A percentile compares a stretch with the other conserved stretches of the same genome.
These are phyloP conservation scores for Fusarium nygamai DNA, from an alignment of 2,329 filamentous ascomycete genomes.

Conservation along the genomic window DNA sequence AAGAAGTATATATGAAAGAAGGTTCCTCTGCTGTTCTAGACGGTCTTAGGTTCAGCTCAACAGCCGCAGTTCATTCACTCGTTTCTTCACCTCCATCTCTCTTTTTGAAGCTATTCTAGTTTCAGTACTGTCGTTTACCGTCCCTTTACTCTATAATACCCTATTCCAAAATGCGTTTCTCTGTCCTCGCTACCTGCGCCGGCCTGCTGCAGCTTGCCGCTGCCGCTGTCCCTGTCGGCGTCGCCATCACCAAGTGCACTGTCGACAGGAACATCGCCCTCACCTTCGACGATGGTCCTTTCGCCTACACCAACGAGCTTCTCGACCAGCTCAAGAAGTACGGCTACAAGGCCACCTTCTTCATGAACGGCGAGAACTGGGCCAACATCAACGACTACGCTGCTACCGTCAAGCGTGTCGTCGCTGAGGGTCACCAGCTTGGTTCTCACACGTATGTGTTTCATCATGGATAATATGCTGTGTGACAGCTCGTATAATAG, in stretches of 20 bases:
- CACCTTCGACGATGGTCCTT: slow-evolving; percentile 26
- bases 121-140: slow-evolving; percentile 16
- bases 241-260: slow-evolving; percentile 18
- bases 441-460: slow-evolving; percentile 50
- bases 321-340: slow-evolving; percentile 27
- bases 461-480: neutral
- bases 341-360: slow-evolving; percentile 32
- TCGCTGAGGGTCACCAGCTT: slow-evolving; percentile 63
- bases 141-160: neutral
- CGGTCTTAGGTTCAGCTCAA: slow-evolving; percentile 6
- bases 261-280: slow-evolving; percentile 26
- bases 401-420: slow-evolving; percentile 50
- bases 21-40: slow-evolving; percentile 3
- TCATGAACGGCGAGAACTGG: slow-evolving; percentile 41
- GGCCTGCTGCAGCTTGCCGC: slow-evolving; percentile 19
- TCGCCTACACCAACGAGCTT: slow-evolving; percentile 23
- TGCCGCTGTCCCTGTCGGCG: slow-evolving; percentile 17
- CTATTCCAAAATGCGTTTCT: slow-evolving; percentile 9
- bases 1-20: slow-evolving; percentile 23
- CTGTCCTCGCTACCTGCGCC: slow-evolving; percentile 18
- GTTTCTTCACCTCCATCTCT: slow-evolving; percentile 6
- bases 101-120: slow-evolving; percentile 15
- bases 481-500: neutral
- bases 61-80: slow-evolving; percentile 9
- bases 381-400: slow-evolving; percentile 36